phyloP scores from a whole-genome alignment of 116 monocot species.

The Trichopus zeylanicus region DNA sequence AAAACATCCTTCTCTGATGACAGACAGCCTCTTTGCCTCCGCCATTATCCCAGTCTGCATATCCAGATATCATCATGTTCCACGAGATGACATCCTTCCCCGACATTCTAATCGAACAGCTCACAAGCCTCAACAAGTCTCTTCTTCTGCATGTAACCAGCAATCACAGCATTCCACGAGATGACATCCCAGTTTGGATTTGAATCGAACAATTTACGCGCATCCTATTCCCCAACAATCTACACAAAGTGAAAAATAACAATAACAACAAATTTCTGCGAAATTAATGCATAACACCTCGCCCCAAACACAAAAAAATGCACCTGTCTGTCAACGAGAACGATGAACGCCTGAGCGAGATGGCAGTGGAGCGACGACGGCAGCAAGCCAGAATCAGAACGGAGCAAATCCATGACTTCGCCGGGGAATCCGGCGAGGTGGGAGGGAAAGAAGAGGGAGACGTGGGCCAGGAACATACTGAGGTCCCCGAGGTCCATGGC shows the following conservation, averaged over 20 bases:
- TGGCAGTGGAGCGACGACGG: too few relatives aligned
- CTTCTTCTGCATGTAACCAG: slow-evolving; percentile 35
- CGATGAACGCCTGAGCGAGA: too few relatives aligned
- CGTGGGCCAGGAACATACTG: slow-evolving; percentile 73
- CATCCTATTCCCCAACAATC: too few relatives aligned
- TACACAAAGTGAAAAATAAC: too few relatives aligned
- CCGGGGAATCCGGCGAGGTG: slow-evolving; percentile 43
- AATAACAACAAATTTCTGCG: too few relatives aligned
- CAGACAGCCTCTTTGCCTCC: slow-evolving; percentile 39
- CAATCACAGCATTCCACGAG: slow-evolving; percentile 79
- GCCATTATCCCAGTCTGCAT: slow-evolving; percentile 38
- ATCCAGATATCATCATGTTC: slow-evolving; percentile 71
- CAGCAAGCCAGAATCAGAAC: too few relatives aligned
- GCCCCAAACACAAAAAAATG: too few relatives aligned
- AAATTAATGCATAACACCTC: too few relatives aligned
- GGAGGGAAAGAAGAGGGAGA: slow-evolving; percentile 59
- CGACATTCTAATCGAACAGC: slow-evolving; percentile 59
- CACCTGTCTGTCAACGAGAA: too few relatives aligned
- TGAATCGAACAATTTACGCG: slow-evolving; percentile 43
- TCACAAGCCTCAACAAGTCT: slow-evolving; percentile 27
- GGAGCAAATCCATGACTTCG: slow-evolving; percentile 3
- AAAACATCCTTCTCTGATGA: slow-evolving; percentile 49
- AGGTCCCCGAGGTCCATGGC: slow-evolving; percentile 71
- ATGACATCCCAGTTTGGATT: slow-evolving; percentile 49
- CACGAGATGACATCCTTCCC: slow-evolving; percentile 55